These are phyloP conservation scores for Aspergillus unguis DNA, from an alignment of 2,329 filamentous ascomycete species.

Conservation along the genomic window DNA sequence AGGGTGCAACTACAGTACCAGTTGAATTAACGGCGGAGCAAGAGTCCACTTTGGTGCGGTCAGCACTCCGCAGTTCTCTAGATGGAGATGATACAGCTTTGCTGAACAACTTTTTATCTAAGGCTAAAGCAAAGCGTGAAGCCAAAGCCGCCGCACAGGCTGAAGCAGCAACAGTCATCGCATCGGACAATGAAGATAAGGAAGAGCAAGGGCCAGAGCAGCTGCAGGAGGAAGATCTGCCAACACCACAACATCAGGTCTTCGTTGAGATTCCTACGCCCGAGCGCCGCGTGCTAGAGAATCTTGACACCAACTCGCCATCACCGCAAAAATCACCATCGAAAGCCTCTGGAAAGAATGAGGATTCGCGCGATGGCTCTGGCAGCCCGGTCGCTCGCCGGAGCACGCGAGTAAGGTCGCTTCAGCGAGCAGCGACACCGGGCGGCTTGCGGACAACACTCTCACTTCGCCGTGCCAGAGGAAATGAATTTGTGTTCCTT, in stretches of 20 bases:
- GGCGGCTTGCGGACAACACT: constrained; percentile 36
- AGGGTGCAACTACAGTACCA: constrained; percentile 9
- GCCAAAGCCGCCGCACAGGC: constrained; percentile 29
- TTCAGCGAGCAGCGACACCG: constrained; percentile 22
- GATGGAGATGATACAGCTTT: constrained; percentile 40
- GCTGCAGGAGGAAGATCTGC: constrained; percentile 1
- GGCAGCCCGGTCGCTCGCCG: constrained; percentile 32
- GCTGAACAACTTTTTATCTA: constrained; percentile 41
- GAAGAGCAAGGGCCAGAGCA: constrained; percentile 12
- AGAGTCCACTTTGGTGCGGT: constrained; percentile 33
- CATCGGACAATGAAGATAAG: constrained; percentile 20
- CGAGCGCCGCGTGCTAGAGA: constrained; percentile 35
- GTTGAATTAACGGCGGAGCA: constrained; percentile 29
- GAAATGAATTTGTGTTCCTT: constrained; percentile 45
- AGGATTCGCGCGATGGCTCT: constrained; percentile 15
- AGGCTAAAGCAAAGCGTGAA: constrained; percentile 40
- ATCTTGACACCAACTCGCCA: constrained; percentile 39
- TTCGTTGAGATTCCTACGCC: constrained; percentile 26
- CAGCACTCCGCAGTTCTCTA: constrained; percentile 36
- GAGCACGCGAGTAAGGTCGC: constrained; percentile 33
- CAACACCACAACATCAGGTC: constrained; percentile 1
- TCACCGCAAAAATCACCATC: constrained; percentile 35
- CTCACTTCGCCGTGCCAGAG: constrained; percentile 43
- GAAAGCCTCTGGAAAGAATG: constrained; percentile 23
- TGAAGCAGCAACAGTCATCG: constrained; percentile 13